Base-by-base conservation (phyloP, 805 yeast species). In the Ogataea pilisensis region DNA sequence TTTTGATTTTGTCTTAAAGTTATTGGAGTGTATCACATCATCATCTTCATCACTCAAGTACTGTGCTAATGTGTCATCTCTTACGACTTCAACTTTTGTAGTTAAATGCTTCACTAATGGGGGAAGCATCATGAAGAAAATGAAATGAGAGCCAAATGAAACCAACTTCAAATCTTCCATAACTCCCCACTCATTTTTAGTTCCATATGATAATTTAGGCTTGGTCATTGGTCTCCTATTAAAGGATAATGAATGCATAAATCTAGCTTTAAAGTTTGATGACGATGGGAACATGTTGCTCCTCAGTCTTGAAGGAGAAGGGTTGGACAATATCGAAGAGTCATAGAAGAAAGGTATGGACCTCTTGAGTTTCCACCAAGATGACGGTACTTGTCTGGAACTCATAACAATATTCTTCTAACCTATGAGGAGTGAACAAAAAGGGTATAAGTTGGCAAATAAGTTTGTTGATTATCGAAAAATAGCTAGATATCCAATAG, bases 81-180 rank as follows among this genome's bases (percentile, higher is more conserved):
- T 47, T 5, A 48, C 38, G n/a, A 59, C 59, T 30, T 59, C 59
- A 21, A 59, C 55, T 14, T 49, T 50, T 1, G 64, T 58, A 19
- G 60, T 46, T 35, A 47, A 54, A 38, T 54, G 49, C 36, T 57
- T 50, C 24, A 58, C 50, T 13, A 55, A 35, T 5, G 60, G 56
- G 20, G 64, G 64, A 14, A 59, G 37, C 5, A 59, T 34, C 53
- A 58, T 45, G 31, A 58, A 58, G 45, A 59, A 59, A 7, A 59
- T 52, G 35, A 59, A 39, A 44, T 59, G 64, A 6, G 64, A 59
- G 3, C 63, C 53, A 48, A 56, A 59, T 5, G 64, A 59, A 22
- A 57, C 49, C 8, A 59, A 39, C 37, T 58, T 57, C 17, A 59
- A 33, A 35, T 58, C 63, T 34, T 58, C 61, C 36, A 45, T 52